These are phyloP conservation scores for Colletotrichum truncatum DNA, from an alignment of 2,329 filamentous ascomycete species.

Conservation along the genomic window DNA sequence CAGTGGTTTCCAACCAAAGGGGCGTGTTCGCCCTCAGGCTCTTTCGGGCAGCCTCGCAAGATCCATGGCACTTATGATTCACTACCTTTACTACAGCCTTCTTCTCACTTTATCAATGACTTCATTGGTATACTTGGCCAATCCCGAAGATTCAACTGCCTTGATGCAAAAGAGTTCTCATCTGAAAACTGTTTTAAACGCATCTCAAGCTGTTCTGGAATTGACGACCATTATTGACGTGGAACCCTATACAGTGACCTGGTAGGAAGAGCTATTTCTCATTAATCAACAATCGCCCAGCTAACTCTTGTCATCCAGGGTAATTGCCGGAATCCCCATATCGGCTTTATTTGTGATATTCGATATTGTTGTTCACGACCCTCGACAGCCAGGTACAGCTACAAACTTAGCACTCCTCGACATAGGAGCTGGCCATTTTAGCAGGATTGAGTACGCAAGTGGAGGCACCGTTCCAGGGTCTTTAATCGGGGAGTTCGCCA, in stretches of 20 bases:
- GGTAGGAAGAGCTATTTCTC: constrained; percentile 29
- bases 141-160: constrained; percentile 5
- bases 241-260: constrained; percentile 39
- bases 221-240: constrained; percentile 40
- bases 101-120: constrained; percentile 38
- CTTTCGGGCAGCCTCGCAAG: constrained; percentile 20
- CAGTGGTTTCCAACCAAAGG: constrained; percentile 29
- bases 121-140: constrained; percentile 32
- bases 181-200: constrained; percentile 33
- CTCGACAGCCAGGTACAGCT: constrained; percentile 38
- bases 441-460: constrained; percentile 48
- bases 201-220: constrained; percentile 39
- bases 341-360: constrained; percentile 50
- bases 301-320: too few species aligned
- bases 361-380: constrained; percentile 48
- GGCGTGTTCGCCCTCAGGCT: constrained; percentile 11
- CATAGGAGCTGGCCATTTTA: constrained; percentile 50
- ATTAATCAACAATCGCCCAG: too few species aligned
- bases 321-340: constrained; percentile 44
- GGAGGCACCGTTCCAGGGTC: constrained; percentile 44
- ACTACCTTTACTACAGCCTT: constrained; percentile 40
- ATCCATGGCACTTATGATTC: constrained; percentile 30
- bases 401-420: constrained; percentile 49
- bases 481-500: constrained; percentile 47
- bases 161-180: constrained; percentile 24